These are phyloP conservation scores for Candida bentonensis DNA, from an alignment of 805 yeast species.

Conservation along the genomic window DNA sequence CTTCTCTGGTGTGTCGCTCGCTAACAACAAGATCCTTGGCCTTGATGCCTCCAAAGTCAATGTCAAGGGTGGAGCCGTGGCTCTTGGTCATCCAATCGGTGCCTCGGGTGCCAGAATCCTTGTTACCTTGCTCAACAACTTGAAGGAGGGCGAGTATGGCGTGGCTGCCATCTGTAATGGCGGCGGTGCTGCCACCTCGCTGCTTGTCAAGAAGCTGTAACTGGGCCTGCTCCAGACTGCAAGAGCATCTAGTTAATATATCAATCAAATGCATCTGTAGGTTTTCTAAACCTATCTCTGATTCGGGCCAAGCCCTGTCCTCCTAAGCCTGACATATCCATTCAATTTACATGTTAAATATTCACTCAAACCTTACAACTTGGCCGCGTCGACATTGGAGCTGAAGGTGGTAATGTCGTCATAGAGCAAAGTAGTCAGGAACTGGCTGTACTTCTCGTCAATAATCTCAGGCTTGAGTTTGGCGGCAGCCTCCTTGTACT, in stretches of 20 bases:
- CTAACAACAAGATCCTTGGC: slow-evolving; percentile 56
- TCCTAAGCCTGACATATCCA: too few relatives aligned
- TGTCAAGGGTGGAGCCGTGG: slow-evolving; percentile 90
- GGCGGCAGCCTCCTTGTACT: slow-evolving; percentile 41
- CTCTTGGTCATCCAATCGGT: slow-evolving; percentile 87
- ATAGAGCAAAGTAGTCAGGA: slow-evolving; percentile 52
- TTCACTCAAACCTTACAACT: background rate
- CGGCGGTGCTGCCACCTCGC: slow-evolving; percentile 96
- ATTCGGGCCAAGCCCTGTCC: too few relatives aligned
- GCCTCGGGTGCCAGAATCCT: slow-evolving; percentile 87
- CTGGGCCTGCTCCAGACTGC: too few relatives aligned
- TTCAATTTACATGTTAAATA: too few relatives aligned
- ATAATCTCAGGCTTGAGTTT: slow-evolving; percentile 51
- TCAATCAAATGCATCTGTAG: too few relatives aligned
- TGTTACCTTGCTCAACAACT: slow-evolving; percentile 30
- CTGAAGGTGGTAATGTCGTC: slow-evolving; percentile 28
- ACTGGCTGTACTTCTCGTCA: slow-evolving; percentile 48
- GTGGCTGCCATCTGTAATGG: slow-evolving; percentile 94
- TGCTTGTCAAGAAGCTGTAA: slow-evolving; percentile 53
- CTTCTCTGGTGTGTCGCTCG: slow-evolving; percentile 86
- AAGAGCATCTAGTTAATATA: too few relatives aligned
- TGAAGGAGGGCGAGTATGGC: slow-evolving; percentile 68
- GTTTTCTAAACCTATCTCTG: too few relatives aligned
- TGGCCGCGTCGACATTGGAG: background rate
- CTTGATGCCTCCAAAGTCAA: slow-evolving; percentile 58